Conservation (phyloP, 495 filamentous ascomycete species). For the Schizothecium vesticola region DNA sequence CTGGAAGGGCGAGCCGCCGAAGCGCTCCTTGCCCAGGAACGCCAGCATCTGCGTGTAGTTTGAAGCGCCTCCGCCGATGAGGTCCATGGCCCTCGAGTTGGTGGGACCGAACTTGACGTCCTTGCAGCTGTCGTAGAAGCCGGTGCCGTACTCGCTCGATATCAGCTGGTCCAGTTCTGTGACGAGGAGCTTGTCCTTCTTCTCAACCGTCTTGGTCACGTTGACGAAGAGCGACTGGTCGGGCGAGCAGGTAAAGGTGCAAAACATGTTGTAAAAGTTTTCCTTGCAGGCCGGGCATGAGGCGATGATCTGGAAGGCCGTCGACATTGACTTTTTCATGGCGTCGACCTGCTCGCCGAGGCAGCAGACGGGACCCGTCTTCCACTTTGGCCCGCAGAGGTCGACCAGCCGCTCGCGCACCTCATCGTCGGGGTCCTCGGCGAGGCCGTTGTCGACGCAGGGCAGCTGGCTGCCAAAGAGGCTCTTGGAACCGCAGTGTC, state of each 20-base stretch:
- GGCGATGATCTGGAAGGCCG: constrained; percentile 81
- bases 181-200: constrained; percentile 65
- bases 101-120: constrained; percentile 96
- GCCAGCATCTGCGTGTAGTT: constrained; percentile 78
- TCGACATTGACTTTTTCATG: constrained; percentile 72
- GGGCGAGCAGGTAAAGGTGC: constrained; percentile 94
- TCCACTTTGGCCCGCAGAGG: constrained; percentile 84
- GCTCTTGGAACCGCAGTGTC: constrained; percentile 82
- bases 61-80: constrained; percentile 93
- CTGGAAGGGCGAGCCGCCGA: constrained; percentile 90
- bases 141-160: constrained; percentile 75
- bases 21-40: constrained; percentile 87
- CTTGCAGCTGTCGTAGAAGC: constrained; percentile 96
- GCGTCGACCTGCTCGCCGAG: constrained; percentile 74
- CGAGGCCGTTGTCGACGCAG: constrained; percentile 87
- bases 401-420: constrained; percentile 71
- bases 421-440: constrained; percentile 62
- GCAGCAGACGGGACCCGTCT: constrained; percentile 77
- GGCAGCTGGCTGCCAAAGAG: constrained; percentile 84
- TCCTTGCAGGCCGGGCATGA: constrained; percentile 92
- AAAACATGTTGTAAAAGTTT: constrained; percentile 98
- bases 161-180: constrained; percentile 89
- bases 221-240: constrained; percentile 95
- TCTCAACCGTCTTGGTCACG: constrained; percentile 67
- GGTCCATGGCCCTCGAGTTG: constrained; percentile 83